Evolutionary conservation across 768 basidiomycete species (phyloP), one percentile per base, ranked within the genome.

Genomic region (Russula dissimulans): DNA sequence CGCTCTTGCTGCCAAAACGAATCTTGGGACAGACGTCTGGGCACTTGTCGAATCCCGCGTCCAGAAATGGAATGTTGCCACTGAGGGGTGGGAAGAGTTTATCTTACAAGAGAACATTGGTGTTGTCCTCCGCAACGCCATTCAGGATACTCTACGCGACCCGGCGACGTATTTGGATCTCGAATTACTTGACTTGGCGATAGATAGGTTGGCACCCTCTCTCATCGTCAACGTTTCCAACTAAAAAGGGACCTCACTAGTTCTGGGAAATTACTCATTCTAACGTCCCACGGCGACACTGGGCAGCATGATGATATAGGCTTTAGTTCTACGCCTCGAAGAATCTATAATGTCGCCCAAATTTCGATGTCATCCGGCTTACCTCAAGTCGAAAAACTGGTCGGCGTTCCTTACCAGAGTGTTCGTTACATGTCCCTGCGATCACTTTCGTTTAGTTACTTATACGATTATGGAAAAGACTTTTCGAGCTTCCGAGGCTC

Each of bases 401-500:
- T 75, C 44, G 76, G 75, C 38, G 83, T 91, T 11, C 89, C 89
- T 7, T 91, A 90, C 67, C 85, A 90, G 70, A 84, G 83, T 59
- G 89, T 91, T 65, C 67, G 84, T 74, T 1, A 55, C 12, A 14
- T 42, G 12, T 14, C n/a, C 41, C 3, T 36, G 36, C 22, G 36
- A 17, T 46, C 12, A 22, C 7, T 10, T 18, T 45, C 12, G 32
- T 36, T 49, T 3, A 56, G 11, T 29, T 38, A 51, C n/a, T 60
- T 49, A 60, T 49, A 12, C 15, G 38, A 18, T 36, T 26, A 26
- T 17, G 54, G 2, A 43, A 36, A 60, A 89, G 88, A 87, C 81
- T 22, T 80, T 82, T 34, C 76, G 78, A 60, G 52, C 63, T 29
- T 85, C 83, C 42, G 81, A 82, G 31, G 85, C 85, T 1, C 86